Evolutionary conservation across 345 rosid genomes (phyloP).

Genomic region (Ceriops tagal): DNA sequence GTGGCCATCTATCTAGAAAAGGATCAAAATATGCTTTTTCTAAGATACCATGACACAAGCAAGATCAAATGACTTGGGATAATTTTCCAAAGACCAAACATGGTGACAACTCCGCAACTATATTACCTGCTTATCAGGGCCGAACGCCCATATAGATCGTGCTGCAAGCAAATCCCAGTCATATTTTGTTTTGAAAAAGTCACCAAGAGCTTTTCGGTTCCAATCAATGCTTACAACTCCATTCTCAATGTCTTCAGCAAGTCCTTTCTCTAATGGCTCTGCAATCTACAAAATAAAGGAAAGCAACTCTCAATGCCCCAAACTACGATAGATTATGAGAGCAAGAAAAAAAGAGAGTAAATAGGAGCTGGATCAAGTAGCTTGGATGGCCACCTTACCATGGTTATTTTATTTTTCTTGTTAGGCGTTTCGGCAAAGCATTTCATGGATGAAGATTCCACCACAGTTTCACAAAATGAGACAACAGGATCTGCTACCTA

Average conservation of each 20-base stretch:
- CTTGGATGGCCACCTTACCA: conserved; percentile 42
- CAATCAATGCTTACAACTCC: conserved; percentile 86
- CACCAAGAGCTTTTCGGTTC: conserved; percentile 82
- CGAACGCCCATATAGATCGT: conserved; percentile 97
- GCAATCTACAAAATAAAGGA: conserved; percentile 59
- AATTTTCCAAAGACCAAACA: conserved; percentile 1
- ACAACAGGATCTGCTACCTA: conserved; percentile 99
- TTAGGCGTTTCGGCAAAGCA: conserved; percentile 99
- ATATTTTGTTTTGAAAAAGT: conserved; percentile 86
- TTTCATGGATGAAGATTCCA: conserved; percentile 95
- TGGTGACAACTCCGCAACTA: not conserved
- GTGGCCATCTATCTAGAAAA: not conserved
- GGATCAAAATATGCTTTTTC: not conserved
- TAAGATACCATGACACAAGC: not conserved
- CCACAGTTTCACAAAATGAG: conserved; percentile 97
- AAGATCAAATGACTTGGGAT: not conserved
- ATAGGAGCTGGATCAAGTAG: conserved; percentile 2
- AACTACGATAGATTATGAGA: not conserved
- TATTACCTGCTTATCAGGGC: conserved; percentile 93
- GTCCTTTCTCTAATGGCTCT: conserved; percentile 95
- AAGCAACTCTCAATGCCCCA: conserved; percentile 1
- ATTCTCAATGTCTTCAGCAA: conserved; percentile 92
- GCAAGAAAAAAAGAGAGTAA: not conserved
- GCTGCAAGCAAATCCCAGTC: conserved; percentile 99
- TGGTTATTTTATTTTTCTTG: conserved; percentile 94